Evolutionary conservation across 2,329 filamentous ascomycete genomes (phyloP), one percentile per base, ranked within the genome.

Genomic region (Sporothrix humicola): DNA sequence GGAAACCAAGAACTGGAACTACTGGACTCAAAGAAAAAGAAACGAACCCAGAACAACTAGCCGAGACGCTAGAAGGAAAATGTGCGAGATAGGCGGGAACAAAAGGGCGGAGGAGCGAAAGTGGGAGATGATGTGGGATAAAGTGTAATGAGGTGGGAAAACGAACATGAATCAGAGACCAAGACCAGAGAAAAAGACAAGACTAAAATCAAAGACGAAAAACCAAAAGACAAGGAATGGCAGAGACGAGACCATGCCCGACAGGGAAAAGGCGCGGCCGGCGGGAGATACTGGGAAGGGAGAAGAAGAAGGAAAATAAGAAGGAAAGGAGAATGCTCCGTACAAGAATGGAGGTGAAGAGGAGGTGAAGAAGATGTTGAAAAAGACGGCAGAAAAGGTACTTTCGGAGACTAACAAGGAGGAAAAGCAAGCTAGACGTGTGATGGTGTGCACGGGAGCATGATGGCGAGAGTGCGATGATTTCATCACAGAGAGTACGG

Each of bases 31-130:
- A 12, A n/a, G 13, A 65, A 65, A 23, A 15, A 13, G n/a, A 59
- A 59, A 17, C 37, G n/a, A 42, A 12, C n/a, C 12, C 12, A 8
- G 20, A 31, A n/a, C 42, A 61, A 31, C 12, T 61, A 42, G 58
- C 58, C 26, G 58, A 46, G n/a, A 20, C 42, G 37, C 59, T 46
- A 65, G 17, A 63, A 44, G 42, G n/a, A 23, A 65, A 65, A 23
- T 65, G 59, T 65, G 37, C 59, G 9, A 46, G 59, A 65, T 65
- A 46, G 42, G 59, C 37, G 59, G 42, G 37, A 65, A 65, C n/a
- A 12, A 46, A 23, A 12, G 37, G 58, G n/a, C 59, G n/a, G 10
- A 20, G 59, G 59, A 44, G 37, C 15, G 13, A 20, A 12, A 23
- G 52, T 58, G 58, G 4, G 15, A 20, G 59, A 65, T 46, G 59